Evolutionary conservation across 2,329 filamentous ascomycete genomes (phyloP).

Genomic region (Botryosphaeria dothidea): DNA sequence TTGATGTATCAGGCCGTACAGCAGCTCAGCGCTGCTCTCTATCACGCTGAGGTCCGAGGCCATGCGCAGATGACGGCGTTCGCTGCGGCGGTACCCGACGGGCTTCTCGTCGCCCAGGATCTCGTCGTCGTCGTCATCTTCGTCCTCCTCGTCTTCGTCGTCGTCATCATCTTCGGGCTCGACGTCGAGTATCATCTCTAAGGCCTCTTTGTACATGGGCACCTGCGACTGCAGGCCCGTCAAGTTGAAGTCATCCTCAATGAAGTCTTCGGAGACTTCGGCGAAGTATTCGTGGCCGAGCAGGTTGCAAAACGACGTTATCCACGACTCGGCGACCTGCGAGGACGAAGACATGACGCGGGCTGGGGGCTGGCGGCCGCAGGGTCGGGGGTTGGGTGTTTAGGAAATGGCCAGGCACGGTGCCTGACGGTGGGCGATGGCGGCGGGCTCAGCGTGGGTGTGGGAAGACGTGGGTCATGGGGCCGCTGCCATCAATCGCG

Average conservation of each 20-base stretch:
- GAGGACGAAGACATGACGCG: conserved; percentile 57
- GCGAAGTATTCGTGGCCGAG: conserved; percentile 98
- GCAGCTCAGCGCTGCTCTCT: conserved; percentile 95
- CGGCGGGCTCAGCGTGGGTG: conserved; percentile 13
- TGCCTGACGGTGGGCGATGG: conserved; percentile 15
- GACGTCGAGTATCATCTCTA: conserved; percentile 99
- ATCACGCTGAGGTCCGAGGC: conserved; percentile 93
- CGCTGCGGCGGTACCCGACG: conserved; percentile 50
- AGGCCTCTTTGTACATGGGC: conserved; percentile 96
- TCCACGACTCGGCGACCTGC: conserved; percentile 83
- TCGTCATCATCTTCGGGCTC: conserved; percentile 95
- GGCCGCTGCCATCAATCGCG: conserved; percentile 18
- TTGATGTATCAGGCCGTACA: conserved; percentile 97
- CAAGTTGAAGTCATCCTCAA: conserved; percentile 99
- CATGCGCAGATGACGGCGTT: conserved; percentile 78
- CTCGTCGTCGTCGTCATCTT: conserved; percentile 60
- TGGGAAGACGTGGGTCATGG: conserved; percentile 13
- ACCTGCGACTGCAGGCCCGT: conserved; percentile 94
- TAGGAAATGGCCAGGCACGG: conserved; percentile 15
- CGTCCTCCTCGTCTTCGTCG: conserved; percentile 72
- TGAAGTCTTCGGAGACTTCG: conserved; percentile 97
- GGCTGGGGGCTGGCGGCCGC: neutral
- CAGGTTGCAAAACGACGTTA: conserved; percentile 92
- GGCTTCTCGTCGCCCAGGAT: conserved; percentile 55
- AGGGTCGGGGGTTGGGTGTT: neutral